Conservation (phyloP, 2,329 filamentous ascomycete genomes). For the Fonsecaea pedrosoi region DNA sequence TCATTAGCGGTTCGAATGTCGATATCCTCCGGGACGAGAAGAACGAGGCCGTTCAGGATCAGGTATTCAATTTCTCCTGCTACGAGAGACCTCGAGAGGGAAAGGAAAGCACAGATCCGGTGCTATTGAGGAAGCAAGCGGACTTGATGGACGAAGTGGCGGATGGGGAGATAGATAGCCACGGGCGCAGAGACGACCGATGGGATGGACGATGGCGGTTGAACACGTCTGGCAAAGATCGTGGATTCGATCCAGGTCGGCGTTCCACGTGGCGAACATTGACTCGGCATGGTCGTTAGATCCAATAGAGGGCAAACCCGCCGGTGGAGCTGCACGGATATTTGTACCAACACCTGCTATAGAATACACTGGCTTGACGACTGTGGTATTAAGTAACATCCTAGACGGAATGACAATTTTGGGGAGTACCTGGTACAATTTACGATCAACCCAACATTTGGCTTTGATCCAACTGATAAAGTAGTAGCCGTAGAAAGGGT, state of each 20-base stretch:
- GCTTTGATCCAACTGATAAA: no score
- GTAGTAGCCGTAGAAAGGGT: no score
- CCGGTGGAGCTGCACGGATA: not conserved
- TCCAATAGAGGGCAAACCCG: not conserved
- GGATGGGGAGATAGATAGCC: not conserved
- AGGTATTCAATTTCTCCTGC: conserved; percentile 49
- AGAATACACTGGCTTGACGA: not conserved
- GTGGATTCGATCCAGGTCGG: conserved; percentile 6
- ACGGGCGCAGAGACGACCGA: not conserved
- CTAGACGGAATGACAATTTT: no score
- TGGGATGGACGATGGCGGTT: conserved; percentile 21
- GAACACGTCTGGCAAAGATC: conserved; percentile 7
- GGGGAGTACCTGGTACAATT: no score
- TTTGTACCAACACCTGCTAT: not conserved
- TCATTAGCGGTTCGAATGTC: conserved; percentile 7
- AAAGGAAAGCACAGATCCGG: conserved; percentile 37
- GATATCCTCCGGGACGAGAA: conserved; percentile 9
- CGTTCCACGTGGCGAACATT: not conserved
- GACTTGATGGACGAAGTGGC: conserved; percentile 13
- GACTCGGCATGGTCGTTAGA: not conserved
- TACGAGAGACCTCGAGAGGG: conserved; percentile 52
- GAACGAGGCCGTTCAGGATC: conserved; percentile 5
- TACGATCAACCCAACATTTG: no score
- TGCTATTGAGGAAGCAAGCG: conserved; percentile 38
- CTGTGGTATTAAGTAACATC: not conserved